These are phyloP conservation scores for Geranomyces michiganensis DNA, from an alignment of 192 early-diverging fungal genomes.

Conservation along the genomic window DNA sequence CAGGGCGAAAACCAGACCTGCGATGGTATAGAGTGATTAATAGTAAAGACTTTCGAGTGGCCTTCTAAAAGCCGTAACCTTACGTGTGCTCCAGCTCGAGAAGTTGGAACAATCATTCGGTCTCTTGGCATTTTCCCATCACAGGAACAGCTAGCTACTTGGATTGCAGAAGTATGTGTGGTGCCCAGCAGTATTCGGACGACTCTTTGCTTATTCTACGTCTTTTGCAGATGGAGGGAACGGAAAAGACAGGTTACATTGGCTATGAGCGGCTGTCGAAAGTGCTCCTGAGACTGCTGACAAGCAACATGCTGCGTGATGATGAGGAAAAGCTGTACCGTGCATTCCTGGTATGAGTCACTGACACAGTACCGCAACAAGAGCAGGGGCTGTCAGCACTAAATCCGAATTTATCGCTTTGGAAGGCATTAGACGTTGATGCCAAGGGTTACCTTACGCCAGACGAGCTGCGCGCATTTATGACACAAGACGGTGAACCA, in stretches of 20 bases:
- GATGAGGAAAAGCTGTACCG: constrained; percentile 57
- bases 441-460: constrained; percentile 54
- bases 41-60: neutral
- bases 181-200: too few relatives aligned
- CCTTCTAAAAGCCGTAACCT: neutral
- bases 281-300: constrained; percentile 37
- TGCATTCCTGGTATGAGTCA: constrained; percentile 47
- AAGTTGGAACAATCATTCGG: constrained; percentile 57
- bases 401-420: neutral
- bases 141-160: constrained; percentile 49
- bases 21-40: constrained; percentile 26
- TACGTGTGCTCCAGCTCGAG: constrained; percentile 36
- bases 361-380: neutral
- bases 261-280: constrained; percentile 42
- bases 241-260: constrained; percentile 54
- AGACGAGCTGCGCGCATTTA: constrained; percentile 43
- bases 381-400: neutral
- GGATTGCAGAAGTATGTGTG: constrained; percentile 48
- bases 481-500: constrained; percentile 51
- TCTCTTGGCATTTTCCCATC: constrained; percentile 53
- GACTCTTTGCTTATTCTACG: neutral
- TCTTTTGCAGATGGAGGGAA: constrained; percentile 50
- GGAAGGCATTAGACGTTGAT: constrained; percentile 52
- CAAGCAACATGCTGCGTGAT: constrained; percentile 22
- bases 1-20: constrained; percentile 51